A percentile compares a stretch with the other conserved stretches of the same genome.
These are phyloP conservation scores for Aethionema arabicum DNA, from an alignment of 345 rosid species.

Conservation along the genomic window DNA sequence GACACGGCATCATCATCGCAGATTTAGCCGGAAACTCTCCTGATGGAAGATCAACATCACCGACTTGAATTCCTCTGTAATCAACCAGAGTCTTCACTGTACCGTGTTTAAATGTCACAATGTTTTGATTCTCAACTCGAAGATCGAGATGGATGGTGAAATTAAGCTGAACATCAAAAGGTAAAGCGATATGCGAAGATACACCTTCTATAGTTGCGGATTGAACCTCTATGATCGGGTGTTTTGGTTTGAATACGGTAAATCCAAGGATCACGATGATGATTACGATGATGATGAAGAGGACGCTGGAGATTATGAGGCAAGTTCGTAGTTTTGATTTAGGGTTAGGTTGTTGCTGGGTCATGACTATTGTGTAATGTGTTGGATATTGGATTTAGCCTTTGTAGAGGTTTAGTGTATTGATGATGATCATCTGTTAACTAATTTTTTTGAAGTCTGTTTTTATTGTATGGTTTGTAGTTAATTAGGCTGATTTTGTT, in stretches of 20 bases:
- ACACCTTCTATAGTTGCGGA: conserved; percentile 49
- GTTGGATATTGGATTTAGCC: not conserved
- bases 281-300: conserved; percentile 22
- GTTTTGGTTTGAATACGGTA: conserved; percentile 54
- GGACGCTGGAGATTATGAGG: conserved; percentile 24
- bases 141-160: conserved; percentile 46
- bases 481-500: too few species aligned
- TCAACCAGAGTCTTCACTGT: conserved; percentile 41
- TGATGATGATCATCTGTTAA: too few species aligned
- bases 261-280: conserved; percentile 38
- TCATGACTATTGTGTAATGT: conserved; percentile 9
- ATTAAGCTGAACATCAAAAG: conserved; percentile 41
- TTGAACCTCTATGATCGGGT: conserved; percentile 37
- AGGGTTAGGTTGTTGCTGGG: too few species aligned
- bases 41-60: conserved; percentile 44
- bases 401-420: not conserved
- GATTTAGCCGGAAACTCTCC: conserved; percentile 48
- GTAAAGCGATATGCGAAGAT: conserved; percentile 43
- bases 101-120: conserved; percentile 49
- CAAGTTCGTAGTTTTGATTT: conserved; percentile 25
- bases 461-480: too few species aligned
- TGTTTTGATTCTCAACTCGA: conserved; percentile 47
- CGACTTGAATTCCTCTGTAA: conserved; percentile 36
- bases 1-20: conserved; percentile 30
- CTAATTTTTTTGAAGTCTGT: too few species aligned